Conservation (phyloP, 352 stramenopile genomes). For the Phytophthora rubi region DNA sequence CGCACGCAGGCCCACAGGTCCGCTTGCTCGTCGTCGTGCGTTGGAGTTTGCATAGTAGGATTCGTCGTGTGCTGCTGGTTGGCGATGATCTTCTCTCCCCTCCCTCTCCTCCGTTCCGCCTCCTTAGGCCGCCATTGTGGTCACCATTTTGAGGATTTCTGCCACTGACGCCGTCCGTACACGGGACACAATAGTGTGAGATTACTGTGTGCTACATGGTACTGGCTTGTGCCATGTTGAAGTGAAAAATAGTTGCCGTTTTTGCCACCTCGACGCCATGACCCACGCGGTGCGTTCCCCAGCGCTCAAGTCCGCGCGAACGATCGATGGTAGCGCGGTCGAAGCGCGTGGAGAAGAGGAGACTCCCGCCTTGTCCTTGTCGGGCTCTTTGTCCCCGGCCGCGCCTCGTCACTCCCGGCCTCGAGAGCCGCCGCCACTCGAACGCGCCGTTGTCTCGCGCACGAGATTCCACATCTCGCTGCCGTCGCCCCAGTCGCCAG, state of each 20-base stretch:
- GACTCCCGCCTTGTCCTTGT: background rate
- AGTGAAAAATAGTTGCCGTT: constrained; percentile 12
- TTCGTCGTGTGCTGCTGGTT: constrained; percentile 16
- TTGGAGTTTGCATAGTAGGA: constrained; percentile 15
- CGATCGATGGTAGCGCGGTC: background rate
- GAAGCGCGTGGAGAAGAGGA: background rate
- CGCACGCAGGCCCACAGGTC: constrained; percentile 39
- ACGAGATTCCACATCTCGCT: constrained; percentile 66
- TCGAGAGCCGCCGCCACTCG: constrained; percentile 30
- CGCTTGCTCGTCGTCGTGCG: constrained; percentile 1
- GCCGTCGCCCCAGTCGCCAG: background rate
- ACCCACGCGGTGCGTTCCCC: constrained; percentile 5
- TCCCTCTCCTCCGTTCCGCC: background rate
- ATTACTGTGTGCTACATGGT: background rate
- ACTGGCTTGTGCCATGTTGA: constrained; percentile 10
- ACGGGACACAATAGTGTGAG: constrained; percentile 14
- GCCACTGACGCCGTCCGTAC: constrained; percentile 7
- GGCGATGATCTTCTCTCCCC: constrained; percentile 14
- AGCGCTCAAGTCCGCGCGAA: constrained; percentile 1
- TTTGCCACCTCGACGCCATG: background rate
- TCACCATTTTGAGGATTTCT: constrained; percentile 28
- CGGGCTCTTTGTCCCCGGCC: background rate
- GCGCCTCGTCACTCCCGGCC: background rate
- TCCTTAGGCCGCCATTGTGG: constrained; percentile 20
- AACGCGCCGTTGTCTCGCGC: constrained; percentile 59